Percentiles rank a stretch among this genome's conserved stretches.
These are phyloP conservation scores for Plasmodium sp. DNA, from an alignment of 169 alveolate species.

Conservation along the genomic window DNA sequence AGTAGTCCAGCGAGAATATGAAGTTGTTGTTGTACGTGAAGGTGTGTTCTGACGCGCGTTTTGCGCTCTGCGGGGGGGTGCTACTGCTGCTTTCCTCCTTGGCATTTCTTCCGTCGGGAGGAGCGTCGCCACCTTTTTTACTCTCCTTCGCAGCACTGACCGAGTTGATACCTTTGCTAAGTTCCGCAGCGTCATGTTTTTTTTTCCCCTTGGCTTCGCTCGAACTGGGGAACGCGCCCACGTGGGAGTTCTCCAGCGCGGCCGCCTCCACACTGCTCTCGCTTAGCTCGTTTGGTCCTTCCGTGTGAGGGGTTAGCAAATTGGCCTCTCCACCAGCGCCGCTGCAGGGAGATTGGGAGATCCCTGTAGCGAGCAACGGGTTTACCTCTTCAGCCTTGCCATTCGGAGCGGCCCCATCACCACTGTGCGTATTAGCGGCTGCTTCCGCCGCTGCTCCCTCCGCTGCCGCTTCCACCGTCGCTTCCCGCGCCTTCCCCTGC, in stretches of 20 bases:
- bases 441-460: not conserved
- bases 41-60: not conserved
- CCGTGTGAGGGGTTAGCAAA: not conserved
- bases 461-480: not conserved
- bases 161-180: not conserved
- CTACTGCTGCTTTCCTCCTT: not conserved
- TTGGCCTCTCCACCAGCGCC: not conserved
- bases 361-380: not conserved
- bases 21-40: slow-evolving; percentile 45
- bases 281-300: not conserved
- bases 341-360: not conserved
- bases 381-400: not conserved
- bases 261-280: not conserved
- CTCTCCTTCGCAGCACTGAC: not conserved
- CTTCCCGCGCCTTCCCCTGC: not conserved
- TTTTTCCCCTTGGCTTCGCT: not conserved
- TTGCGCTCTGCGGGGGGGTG: not conserved
- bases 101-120: not conserved
- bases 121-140: not conserved
- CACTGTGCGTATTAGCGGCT: not conserved
- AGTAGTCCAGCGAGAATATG: slow-evolving; percentile 37
- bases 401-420: not conserved
- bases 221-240: not conserved
- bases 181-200: not conserved
- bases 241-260: not conserved